Evolutionary conservation across 768 basidiomycete species (phyloP).

Genomic region (Boletus barrowsii): DNA sequence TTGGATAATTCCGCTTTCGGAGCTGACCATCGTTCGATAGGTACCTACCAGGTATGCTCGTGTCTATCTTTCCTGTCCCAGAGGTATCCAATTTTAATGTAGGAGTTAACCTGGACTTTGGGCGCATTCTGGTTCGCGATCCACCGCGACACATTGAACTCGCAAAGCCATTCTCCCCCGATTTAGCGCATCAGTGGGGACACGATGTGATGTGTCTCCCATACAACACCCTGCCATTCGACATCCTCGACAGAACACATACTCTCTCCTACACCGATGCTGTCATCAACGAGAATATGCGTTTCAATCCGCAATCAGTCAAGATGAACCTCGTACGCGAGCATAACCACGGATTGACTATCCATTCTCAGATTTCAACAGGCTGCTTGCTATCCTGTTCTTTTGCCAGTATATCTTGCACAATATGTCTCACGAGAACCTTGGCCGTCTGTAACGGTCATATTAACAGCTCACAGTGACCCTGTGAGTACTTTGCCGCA

Average conservation of each 20-base stretch:
- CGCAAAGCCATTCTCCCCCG: conserved; percentile 46
- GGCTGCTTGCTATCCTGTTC: conserved; percentile 60
- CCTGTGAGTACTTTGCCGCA: conserved; percentile 17
- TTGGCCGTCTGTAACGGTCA: conserved; percentile 28
- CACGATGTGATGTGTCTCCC: conserved; percentile 54
- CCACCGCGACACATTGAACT: conserved; percentile 21
- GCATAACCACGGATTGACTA: not conserved
- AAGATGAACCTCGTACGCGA: conserved; percentile 43
- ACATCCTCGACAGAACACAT: conserved; percentile 38
- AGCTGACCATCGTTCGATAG: conserved; percentile 20
- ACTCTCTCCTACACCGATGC: conserved; percentile 36
- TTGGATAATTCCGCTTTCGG: not conserved
- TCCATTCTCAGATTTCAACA: conserved; percentile 22
- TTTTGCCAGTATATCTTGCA: conserved; percentile 61
- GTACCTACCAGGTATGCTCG: conserved; percentile 29
- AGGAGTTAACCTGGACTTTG: conserved; percentile 35
- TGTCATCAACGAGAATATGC: conserved; percentile 36
- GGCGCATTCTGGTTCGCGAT: conserved; percentile 40
- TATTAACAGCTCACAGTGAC: conserved; percentile 26
- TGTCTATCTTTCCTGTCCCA: not conserved
- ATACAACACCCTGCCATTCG: conserved; percentile 52
- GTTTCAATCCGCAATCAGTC: conserved; percentile 43
- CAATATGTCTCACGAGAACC: conserved; percentile 40
- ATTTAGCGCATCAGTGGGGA: conserved; percentile 46
- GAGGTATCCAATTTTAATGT: not conserved